phyloP scores from a whole-genome alignment of 345 rosid genomes.

The Populus euphratica region DNA sequence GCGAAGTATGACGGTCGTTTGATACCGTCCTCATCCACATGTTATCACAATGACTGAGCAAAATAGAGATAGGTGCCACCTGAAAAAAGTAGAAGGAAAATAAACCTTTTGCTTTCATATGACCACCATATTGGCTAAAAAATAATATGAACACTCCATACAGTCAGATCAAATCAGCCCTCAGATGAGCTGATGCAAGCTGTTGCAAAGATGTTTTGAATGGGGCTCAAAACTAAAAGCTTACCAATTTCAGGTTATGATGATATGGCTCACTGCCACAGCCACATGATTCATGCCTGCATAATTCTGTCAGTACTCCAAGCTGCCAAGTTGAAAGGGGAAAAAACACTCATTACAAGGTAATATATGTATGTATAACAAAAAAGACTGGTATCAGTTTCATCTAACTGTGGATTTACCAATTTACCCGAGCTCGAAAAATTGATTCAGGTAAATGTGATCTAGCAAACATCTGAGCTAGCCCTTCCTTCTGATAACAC shows the following conservation, averaged over 20 bases:
- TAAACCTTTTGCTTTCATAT: background rate
- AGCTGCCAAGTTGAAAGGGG: slow-evolving; percentile 38
- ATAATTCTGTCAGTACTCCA: slow-evolving; percentile 62
- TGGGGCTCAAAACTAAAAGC: slow-evolving; percentile 16
- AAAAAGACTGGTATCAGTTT: slow-evolving; percentile 10
- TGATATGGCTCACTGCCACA: slow-evolving; percentile 45
- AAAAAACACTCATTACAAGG: background rate
- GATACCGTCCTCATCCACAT: slow-evolving; percentile 33
- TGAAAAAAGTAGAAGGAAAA: slow-evolving; percentile 21
- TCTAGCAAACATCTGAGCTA: slow-evolving; percentile 55
- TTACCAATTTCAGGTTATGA: slow-evolving; percentile 60
- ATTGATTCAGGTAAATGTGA: slow-evolving; percentile 51
- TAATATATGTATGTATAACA: background rate
- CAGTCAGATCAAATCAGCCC: background rate
- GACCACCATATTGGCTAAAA: background rate
- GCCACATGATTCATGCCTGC: slow-evolving; percentile 52
- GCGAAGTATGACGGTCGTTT: slow-evolving; percentile 15
- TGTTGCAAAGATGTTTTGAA: background rate
- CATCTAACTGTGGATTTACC: slow-evolving; percentile 31
- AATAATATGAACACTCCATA: background rate
- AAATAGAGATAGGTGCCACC: slow-evolving; percentile 68
- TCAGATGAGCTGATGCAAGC: slow-evolving; percentile 5
- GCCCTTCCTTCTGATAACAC: slow-evolving; percentile 66
- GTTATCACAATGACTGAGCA: slow-evolving; percentile 53
- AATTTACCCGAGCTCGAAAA: slow-evolving; percentile 67